These are phyloP conservation scores for Cardamine resedifolia DNA, from an alignment of 345 rosid genomes.

Conservation along the genomic window DNA sequence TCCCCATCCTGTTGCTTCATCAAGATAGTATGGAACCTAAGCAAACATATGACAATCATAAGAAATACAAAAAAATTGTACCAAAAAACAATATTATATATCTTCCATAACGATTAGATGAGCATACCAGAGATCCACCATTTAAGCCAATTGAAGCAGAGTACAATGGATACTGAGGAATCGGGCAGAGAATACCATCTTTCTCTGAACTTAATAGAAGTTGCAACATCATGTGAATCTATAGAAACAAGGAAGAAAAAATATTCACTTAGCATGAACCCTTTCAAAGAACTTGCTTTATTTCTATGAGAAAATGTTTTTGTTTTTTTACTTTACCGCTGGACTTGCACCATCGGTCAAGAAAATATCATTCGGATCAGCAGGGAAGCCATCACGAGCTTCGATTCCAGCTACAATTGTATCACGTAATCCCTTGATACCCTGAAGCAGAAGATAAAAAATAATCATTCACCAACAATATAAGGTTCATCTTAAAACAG, in stretches of 20 bases:
- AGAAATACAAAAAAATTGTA: not conserved
- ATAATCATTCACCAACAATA: conserved; percentile 7
- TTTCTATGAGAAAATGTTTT: not conserved
- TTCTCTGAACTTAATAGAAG: conserved; percentile 69
- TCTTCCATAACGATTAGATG: not conserved
- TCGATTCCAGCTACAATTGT: conserved; percentile 84
- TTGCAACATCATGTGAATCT: conserved; percentile 96
- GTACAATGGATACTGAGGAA: conserved; percentile 94
- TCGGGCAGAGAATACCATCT: conserved; percentile 91
- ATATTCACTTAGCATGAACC: not conserved
- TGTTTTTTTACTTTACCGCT: conserved; percentile 46
- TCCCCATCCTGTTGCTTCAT: conserved; percentile 90
- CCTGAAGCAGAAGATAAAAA: conserved; percentile 43
- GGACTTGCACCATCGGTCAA: conserved; percentile 98
- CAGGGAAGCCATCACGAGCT: conserved; percentile 89
- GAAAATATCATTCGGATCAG: conserved; percentile 82
- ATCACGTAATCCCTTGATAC: conserved; percentile 85
- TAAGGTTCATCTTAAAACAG: not conserved
- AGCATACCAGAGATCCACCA: conserved; percentile 85
- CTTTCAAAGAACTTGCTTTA: not conserved
- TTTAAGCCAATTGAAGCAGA: conserved; percentile 91
- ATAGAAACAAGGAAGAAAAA: conserved; percentile 3
- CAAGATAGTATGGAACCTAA: conserved; percentile 91
- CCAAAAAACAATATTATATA: not conserved
- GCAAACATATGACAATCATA: not conserved